Evolutionary conservation across 176 grass and related monocot species (phyloP), one percentile per base, ranked within the genome.

Genomic region (Saccharum officinarum): DNA sequence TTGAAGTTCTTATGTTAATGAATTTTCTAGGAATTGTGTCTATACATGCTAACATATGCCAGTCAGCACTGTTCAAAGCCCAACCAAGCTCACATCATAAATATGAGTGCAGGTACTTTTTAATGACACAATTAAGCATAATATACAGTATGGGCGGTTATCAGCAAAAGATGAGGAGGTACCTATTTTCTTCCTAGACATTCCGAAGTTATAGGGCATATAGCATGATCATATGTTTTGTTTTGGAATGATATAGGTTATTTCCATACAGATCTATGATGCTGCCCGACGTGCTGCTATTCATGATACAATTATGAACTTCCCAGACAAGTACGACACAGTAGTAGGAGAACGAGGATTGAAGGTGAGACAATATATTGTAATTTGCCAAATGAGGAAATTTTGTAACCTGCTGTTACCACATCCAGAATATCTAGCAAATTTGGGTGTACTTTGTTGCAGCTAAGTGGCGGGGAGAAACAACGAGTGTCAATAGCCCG

Each of bases 401-500:
- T 20, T 20, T 60, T 26, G 8, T 20, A 71, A 57, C 11, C 26
- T 91, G 36, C 1, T 80, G 8, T 10, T 82, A 33, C 9, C 80
- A 76, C 18, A 71, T 16, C 40, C 70, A 57, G 39, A 75, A 55
- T 86, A 78, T 87, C 49, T 86, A 46, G 89, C 66, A 85, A 81
- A 68, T 67, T 82, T 23, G 45, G 41, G 26, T 71, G 47, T 78
- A 67, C 50, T 46, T 83, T 81, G 82, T 80, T 39, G 82, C 89
- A 99, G 93, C 84, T 99, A 84, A 99, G 97, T 84, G 97, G 97
- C 82, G 97, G 97, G 67, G 97, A 99, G 90, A 99, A 99, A 86
- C 97, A 99, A 67, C 92, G 97, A 46, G 93, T 99, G 77, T 96
- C 97, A 10, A 94, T 99, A 77, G 97, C 97, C 77, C 97, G 97